Evolutionary conservation across 2,329 filamentous ascomycete genomes (phyloP).

Genomic region (Cladorrhinum sp.): DNA sequence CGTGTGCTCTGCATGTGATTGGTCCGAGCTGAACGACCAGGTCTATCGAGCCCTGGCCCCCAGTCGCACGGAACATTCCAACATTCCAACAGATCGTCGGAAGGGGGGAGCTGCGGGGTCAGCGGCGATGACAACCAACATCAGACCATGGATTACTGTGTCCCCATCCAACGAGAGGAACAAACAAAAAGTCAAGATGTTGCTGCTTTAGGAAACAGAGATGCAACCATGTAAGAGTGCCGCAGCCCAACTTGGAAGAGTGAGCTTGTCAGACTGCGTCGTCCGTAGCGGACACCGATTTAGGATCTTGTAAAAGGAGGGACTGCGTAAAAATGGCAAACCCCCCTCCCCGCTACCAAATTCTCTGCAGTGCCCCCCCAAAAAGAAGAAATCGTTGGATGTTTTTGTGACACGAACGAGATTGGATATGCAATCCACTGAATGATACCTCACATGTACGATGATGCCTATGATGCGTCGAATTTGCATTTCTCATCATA

Average conservation of each 20-base stretch:
- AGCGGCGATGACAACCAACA: not conserved
- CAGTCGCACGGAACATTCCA: not conserved
- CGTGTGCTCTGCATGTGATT: no score
- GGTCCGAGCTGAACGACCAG: not conserved
- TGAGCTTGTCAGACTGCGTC: not conserved
- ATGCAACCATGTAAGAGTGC: not conserved
- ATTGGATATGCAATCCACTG: not conserved
- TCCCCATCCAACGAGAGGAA: no score
- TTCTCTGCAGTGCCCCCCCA: not conserved
- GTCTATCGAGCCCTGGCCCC: not conserved
- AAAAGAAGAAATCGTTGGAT: not conserved
- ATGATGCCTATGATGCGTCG: not conserved
- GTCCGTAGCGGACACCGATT: not conserved
- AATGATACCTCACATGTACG: not conserved
- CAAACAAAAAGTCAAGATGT: not conserved
- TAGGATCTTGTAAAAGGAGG: not conserved
- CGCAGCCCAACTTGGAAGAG: not conserved
- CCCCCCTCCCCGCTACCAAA: not conserved
- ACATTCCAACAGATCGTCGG: not conserved
- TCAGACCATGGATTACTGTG: not conserved
- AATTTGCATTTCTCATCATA: not conserved
- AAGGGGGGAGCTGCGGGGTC: not conserved
- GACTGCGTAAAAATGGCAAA: not conserved
- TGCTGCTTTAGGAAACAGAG: not conserved
- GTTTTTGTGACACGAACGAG: constrained; percentile 2